A percentile compares a stretch with the other conserved stretches of the same genome.
phyloP scores from a whole-genome alignment of 1,139 yeast species.

The Wickerhamomyces sp. region DNA sequence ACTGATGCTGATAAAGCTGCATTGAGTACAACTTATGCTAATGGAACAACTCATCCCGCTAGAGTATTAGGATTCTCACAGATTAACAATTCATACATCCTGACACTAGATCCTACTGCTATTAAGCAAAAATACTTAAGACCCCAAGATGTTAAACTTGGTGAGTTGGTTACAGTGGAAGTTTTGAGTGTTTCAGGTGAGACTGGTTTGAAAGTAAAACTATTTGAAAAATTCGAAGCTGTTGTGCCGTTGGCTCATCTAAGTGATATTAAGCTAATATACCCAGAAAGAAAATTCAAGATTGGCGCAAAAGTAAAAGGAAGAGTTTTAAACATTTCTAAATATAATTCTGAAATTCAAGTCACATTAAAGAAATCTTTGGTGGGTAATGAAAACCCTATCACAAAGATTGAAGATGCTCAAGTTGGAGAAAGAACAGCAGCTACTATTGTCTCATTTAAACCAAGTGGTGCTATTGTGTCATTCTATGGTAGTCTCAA shows the following conservation, averaged over 20 bases:
- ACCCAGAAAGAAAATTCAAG: constrained; percentile 91
- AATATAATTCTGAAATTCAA: constrained; percentile 39
- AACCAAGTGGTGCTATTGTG: constrained; percentile 75
- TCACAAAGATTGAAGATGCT: constrained; percentile 50
- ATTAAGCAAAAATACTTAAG: constrained; percentile 63
- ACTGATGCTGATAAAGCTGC: constrained; percentile 48
- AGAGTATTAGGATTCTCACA: constrained; percentile 69
- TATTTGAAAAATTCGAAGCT: constrained; percentile 65
- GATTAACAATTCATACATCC: constrained; percentile 60
- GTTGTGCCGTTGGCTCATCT: constrained; percentile 72
- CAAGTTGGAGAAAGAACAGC: constrained; percentile 57
- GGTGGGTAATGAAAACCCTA: constrained; percentile 62
- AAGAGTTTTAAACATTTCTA: constrained; percentile 47
- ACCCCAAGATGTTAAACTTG: constrained; percentile 69
- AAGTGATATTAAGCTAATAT: constrained; percentile 76
- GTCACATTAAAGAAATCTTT: constrained; percentile 82
- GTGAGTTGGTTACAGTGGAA: constrained; percentile 59
- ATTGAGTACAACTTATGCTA: constrained; percentile 40
- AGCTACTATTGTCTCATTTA: constrained; percentile 73
- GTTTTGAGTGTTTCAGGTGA: constrained; percentile 63
- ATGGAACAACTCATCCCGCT: constrained; percentile 68
- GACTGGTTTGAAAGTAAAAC: constrained; percentile 62
- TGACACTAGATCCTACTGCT: constrained; percentile 65
- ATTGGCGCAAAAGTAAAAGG: constrained; percentile 77
- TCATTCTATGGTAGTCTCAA: constrained; percentile 74